phyloP scores from a whole-genome alignment of 1,284 basidiomycete species.

The Papiliotrema nemorosa region DNA sequence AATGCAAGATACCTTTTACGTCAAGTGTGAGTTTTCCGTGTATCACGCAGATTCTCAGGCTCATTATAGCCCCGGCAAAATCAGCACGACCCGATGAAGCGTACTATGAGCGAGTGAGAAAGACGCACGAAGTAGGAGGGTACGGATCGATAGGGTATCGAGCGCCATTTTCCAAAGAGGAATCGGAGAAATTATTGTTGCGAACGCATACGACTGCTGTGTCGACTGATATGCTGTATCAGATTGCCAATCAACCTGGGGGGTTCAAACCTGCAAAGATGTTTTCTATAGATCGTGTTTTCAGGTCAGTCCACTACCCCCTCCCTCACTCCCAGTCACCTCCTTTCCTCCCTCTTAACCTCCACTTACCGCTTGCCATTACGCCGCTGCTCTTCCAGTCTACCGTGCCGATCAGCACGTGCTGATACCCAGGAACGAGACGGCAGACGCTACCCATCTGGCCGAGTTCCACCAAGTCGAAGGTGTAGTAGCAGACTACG shows the following conservation, averaged over 20 bases:
- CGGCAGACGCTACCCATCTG: slow-evolving; percentile 97
- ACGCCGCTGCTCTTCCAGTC: not conserved
- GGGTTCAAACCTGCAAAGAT: slow-evolving; percentile 95
- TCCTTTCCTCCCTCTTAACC: too few species aligned
- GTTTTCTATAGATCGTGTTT: slow-evolving; percentile 97
- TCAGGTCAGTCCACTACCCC: slow-evolving; percentile 51
- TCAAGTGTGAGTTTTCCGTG: slow-evolving; percentile 65
- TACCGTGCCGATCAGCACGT: not conserved
- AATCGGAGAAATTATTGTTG: slow-evolving; percentile 86
- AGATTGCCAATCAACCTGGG: slow-evolving; percentile 68
- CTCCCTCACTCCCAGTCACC: not conserved
- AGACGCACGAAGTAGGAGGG: slow-evolving; percentile 84
- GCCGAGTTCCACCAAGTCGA: slow-evolving; percentile 99
- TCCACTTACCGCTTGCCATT: too few species aligned
- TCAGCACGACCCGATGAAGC: slow-evolving; percentile 74
- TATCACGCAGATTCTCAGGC: too few species aligned
- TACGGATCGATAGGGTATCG: slow-evolving; percentile 96
- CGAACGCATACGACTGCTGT: slow-evolving; percentile 98
- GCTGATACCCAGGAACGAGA: slow-evolving; percentile 70
- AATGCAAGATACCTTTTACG: slow-evolving; percentile 97
- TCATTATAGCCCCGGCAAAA: slow-evolving; percentile 78
- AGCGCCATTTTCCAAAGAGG: slow-evolving; percentile 91
- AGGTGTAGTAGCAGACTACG: slow-evolving; percentile 94
- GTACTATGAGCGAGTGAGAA: slow-evolving; percentile 86
- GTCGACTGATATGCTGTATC: slow-evolving; percentile 90